phyloP scores from a whole-genome alignment of 176 grass and related monocot species.

The Luzula sylvatica region DNA sequence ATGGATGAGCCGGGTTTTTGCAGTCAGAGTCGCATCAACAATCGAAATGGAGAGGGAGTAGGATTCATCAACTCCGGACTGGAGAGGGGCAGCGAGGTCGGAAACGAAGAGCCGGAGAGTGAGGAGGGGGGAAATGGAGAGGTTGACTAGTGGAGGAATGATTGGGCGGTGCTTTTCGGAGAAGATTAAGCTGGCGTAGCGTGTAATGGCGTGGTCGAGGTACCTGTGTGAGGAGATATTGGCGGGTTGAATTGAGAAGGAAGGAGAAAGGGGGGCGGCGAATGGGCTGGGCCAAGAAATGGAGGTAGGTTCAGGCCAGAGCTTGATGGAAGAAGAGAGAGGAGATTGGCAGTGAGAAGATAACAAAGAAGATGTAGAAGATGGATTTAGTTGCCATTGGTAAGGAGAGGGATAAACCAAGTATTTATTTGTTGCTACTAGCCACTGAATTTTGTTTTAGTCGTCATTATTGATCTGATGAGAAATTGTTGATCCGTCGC shows the following conservation, averaged over 20 bases:
- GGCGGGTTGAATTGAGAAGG: conserved; percentile 44
- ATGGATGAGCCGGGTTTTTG: no score
- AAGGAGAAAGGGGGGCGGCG: conserved; percentile 34
- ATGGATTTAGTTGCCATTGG: neutral
- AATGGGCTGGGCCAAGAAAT: conserved; percentile 32
- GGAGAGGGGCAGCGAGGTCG: conserved; percentile 30
- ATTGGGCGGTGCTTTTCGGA: conserved; percentile 45
- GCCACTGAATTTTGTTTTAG: no score
- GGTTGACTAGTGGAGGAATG: conserved; percentile 24
- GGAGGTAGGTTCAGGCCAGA: conserved; percentile 57
- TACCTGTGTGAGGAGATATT: conserved; percentile 27
- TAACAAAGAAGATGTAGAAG: no score
- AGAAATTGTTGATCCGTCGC: no score
- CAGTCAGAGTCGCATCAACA: conserved; percentile 29
- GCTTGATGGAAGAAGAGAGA: conserved; percentile 21
- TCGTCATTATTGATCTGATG: no score
- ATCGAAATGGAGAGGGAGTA: conserved; percentile 53
- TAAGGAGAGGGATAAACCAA: no score
- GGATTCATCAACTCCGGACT: conserved; percentile 50
- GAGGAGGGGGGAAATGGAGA: no score
- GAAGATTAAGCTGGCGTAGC: conserved; percentile 43
- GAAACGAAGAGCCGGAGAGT: conserved; percentile 43
- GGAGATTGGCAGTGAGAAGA: neutral
- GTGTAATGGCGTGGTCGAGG: conserved; percentile 44
- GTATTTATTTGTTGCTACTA: no score